Conservation (phyloP, 441 rosid genomes). For the Populus hybrid region DNA sequence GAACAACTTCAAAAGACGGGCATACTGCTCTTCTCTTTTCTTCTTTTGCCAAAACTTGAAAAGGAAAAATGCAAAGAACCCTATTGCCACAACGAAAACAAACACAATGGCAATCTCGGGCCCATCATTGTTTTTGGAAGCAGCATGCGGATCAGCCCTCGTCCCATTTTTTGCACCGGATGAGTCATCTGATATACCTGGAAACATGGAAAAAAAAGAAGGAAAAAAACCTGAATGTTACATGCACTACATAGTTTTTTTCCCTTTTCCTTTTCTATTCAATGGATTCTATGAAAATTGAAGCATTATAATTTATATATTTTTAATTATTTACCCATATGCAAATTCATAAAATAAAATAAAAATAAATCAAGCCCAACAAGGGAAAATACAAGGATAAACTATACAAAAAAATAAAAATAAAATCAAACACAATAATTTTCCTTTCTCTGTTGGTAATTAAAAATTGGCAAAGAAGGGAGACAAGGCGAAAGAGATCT, state of each 20-base stretch:
- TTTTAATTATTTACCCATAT: background rate
- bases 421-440: no score
- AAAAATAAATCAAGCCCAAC: background rate
- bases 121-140: conserved; percentile 44
- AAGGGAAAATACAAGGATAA: background rate
- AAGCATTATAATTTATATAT: background rate
- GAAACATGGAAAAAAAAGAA: background rate
- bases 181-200: conserved; percentile 57
- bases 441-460: background rate
- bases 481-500: conserved; percentile 1
- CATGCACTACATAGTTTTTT: background rate
- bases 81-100: conserved; percentile 49
- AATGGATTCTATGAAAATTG: background rate
- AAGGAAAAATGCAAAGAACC: conserved; percentile 54
- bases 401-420: background rate
- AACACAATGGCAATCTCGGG: conserved; percentile 46
- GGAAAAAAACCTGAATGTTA: background rate
- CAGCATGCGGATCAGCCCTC: conserved; percentile 35
- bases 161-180: conserved; percentile 40
- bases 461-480: background rate
- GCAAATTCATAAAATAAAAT: background rate
- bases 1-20: conserved; percentile 85
- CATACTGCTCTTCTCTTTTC: conserved; percentile 96
- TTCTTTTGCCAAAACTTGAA: conserved; percentile 93
- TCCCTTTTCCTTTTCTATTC: background rate